These are phyloP conservation scores for Colletotrichum magnum DNA, from an alignment of 2,329 filamentous ascomycete genomes.

Conservation along the genomic window DNA sequence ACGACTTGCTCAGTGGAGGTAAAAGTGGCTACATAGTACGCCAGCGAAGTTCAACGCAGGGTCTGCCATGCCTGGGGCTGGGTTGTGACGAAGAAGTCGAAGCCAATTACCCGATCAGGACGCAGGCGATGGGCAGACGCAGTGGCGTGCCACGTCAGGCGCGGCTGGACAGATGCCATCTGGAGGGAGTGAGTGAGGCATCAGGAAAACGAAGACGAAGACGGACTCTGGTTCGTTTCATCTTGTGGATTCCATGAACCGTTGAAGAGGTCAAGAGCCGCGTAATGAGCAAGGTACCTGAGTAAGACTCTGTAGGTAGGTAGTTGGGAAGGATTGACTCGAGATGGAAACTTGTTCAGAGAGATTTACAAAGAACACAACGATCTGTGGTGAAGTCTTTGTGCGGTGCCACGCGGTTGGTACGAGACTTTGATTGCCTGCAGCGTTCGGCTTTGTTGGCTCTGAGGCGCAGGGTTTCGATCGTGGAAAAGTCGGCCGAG, in stretches of 20 bases:
- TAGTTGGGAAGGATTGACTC: not conserved
- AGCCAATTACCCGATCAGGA: not conserved
- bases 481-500: not conserved
- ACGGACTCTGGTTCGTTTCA: conserved; percentile 4
- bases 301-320: not conserved
- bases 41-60: conserved; percentile 7
- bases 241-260: not conserved
- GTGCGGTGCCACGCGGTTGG: not conserved
- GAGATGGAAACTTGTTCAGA: not conserved
- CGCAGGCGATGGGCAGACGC: conserved; percentile 2
- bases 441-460: not conserved
- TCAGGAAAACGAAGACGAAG: conserved; percentile 20
- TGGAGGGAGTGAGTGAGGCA: not conserved
- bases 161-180: conserved; percentile 27
- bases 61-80: conserved; percentile 7
- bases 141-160: conserved; percentile 6
- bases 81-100: conserved; percentile 1
- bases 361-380: not conserved
- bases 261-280: not conserved
- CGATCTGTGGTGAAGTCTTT: not conserved
- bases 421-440: no score
- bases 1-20: conserved; percentile 29
- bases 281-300: no score
- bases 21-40: not conserved
- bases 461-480: conserved; percentile 36